Evolutionary conservation across 2,329 filamentous ascomycete species (phyloP), one percentile per base, ranked within the genome.

Genomic region (Claviceps arundinis): DNA sequence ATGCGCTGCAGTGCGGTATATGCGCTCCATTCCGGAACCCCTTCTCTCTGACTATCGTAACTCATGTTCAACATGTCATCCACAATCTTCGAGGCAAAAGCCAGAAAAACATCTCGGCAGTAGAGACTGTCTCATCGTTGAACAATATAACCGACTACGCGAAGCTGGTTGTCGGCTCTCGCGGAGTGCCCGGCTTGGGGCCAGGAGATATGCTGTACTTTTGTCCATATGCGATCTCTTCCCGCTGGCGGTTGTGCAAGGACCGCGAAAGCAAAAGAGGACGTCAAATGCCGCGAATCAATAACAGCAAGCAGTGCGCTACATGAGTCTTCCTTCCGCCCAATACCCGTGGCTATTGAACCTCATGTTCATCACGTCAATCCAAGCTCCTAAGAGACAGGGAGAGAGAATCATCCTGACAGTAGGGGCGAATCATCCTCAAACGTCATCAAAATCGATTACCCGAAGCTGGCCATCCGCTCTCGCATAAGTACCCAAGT

Each of bases 241-340:
- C 68, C 30, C 69, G 62, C 55, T 68, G 62, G 3, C 68, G 65
- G 41, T 72, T 69, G 58, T 65, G 63, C 5, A 70, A 60, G 1
- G 66, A 60, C 19, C 61, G 58, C 3, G 30, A 55, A 55, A 51
- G 56, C 64, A 34, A 34, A 9, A 3, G 3, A 34, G 30, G 9
- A 11, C 30, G 30, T 34, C 30, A 34, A 34, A 3, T 34, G 30
- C 30, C 30, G 30, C 30, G 9, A 34, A 11, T 34, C 9, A 34
- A 34, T 34, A 34, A 34, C 30, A 34, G 30, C 30, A 34, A 34
- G 30, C 30, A 34, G 30, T 34, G 30, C 30, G 30, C 30, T 34
- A 34, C 9, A 34, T 9, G 1, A 34, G 30, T 34, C 9, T 34
- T 34, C 9, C 30, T 34, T 34, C 30, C 9, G 30, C 30, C 30